Conservation (phyloP, 768 basidiomycete species). For the Boletus coccyginus region DNA sequence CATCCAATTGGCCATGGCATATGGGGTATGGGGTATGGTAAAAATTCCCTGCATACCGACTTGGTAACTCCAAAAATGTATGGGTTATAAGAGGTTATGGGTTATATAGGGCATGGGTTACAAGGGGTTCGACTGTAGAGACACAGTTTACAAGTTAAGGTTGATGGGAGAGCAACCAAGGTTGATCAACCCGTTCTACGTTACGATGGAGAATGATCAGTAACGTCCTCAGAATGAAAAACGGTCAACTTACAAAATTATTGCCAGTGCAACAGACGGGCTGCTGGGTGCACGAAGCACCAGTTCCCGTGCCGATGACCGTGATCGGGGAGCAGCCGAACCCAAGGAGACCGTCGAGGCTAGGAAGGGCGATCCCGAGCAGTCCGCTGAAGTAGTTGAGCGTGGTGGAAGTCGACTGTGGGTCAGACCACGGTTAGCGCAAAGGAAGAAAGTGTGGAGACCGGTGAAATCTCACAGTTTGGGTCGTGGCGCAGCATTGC, state of each 20-base stretch:
- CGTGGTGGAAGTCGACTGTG: neutral
- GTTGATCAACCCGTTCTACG: slow-evolving; percentile 8
- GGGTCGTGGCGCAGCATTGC: neutral
- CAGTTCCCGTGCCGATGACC: neutral
- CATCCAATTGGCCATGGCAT: too few relatives aligned
- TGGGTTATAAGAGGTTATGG: too few relatives aligned
- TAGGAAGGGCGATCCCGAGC: neutral
- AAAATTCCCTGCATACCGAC: too few relatives aligned
- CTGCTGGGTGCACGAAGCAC: neutral
- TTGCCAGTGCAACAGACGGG: neutral
- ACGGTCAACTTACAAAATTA: neutral
- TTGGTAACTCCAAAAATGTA: too few relatives aligned
- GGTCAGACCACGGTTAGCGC: neutral
- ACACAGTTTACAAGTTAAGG: neutral
- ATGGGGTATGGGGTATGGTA: too few relatives aligned
- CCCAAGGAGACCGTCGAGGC: neutral
- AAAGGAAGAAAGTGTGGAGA: too few relatives aligned
- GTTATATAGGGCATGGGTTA: too few relatives aligned
- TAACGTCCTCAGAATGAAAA: neutral
- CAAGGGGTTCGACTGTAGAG: too few relatives aligned
- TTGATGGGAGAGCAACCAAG: slow-evolving; percentile 12
- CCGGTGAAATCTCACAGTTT: neutral
- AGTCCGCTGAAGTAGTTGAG: neutral
- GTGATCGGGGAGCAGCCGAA: slow-evolving; percentile 8
- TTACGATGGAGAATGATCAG: neutral